Conservation (phyloP, 805 yeast species). For the Phaffomyces antillensis region DNA sequence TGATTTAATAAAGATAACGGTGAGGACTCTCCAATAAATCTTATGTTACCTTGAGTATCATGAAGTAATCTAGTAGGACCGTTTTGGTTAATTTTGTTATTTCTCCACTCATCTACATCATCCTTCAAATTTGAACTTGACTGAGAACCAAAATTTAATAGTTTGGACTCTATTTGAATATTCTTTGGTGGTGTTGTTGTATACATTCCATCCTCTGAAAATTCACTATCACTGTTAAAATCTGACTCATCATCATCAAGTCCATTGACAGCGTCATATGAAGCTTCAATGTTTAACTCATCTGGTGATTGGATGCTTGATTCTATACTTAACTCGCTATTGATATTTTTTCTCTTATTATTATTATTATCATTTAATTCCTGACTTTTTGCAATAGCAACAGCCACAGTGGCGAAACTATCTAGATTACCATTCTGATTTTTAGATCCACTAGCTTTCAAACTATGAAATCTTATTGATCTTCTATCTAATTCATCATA, state of each 20-base stretch:
- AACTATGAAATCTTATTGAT: not conserved
- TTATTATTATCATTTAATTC: constrained; percentile 7
- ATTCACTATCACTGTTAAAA: not conserved
- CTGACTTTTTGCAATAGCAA: not conserved
- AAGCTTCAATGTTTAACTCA: too few relatives aligned
- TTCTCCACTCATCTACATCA: not conserved
- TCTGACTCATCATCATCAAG: too few relatives aligned
- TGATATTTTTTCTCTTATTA: too few relatives aligned
- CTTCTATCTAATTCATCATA: constrained; percentile 13
- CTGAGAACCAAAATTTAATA: not conserved
- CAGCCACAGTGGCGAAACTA: not conserved
- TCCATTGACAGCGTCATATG: too few relatives aligned
- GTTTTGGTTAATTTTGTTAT: not conserved
- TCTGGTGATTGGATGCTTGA: not conserved
- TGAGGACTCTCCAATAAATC: not conserved
- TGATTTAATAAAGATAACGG: not conserved
- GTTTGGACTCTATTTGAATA: not conserved
- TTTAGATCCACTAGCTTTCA: not conserved
- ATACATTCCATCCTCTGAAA: not conserved
- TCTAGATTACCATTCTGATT: not conserved
- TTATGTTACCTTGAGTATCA: not conserved
- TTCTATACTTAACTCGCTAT: not conserved
- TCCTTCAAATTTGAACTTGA: not conserved
- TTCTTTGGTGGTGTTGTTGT: not conserved
- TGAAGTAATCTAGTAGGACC: not conserved